Percentiles rank a stretch among this genome's conserved stretches.
Conservation (phyloP, 2,329 filamentous ascomycete species). For the Trichoderma breve region DNA sequence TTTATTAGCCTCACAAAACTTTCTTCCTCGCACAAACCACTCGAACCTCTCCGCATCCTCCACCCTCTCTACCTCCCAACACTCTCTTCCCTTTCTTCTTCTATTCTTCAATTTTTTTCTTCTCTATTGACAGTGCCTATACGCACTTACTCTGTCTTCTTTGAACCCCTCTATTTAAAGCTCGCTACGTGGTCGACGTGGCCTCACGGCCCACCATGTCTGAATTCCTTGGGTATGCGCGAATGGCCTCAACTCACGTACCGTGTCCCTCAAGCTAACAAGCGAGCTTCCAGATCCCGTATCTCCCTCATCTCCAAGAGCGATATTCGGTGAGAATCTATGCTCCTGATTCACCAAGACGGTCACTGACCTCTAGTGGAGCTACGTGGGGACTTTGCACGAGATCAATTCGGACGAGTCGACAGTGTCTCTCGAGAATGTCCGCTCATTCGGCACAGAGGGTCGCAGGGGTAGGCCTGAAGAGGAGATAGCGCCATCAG, state of each 20-base stretch:
- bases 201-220: constrained; percentile 48
- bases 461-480: constrained; percentile 75
- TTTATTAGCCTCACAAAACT: constrained; percentile 35
- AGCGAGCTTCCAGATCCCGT: constrained; percentile 61
- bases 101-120: constrained; percentile 12
- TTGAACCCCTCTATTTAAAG: constrained; percentile 24
- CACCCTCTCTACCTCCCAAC: constrained; percentile 22
- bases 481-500: constrained; percentile 79
- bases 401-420: constrained; percentile 98
- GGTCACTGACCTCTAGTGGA: constrained; percentile 45
- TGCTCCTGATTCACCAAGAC: constrained; percentile 16
- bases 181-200: constrained; percentile 44
- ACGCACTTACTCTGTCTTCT: neutral
- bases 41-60: constrained; percentile 23
- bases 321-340: constrained; percentile 77
- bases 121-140: constrained; percentile 22
- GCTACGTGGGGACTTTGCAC: constrained; percentile 93
- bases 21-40: constrained; percentile 29
- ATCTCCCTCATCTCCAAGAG: constrained; percentile 97
- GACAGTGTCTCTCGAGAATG: constrained; percentile 95
- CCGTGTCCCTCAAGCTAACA: neutral
- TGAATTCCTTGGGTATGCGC: constrained; percentile 58
- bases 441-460: constrained; percentile 91
- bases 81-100: constrained; percentile 23
- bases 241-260: constrained; percentile 26